These are phyloP conservation scores for Babesia microti DNA, from an alignment of 169 alveolate species.

Conservation along the genomic window DNA sequence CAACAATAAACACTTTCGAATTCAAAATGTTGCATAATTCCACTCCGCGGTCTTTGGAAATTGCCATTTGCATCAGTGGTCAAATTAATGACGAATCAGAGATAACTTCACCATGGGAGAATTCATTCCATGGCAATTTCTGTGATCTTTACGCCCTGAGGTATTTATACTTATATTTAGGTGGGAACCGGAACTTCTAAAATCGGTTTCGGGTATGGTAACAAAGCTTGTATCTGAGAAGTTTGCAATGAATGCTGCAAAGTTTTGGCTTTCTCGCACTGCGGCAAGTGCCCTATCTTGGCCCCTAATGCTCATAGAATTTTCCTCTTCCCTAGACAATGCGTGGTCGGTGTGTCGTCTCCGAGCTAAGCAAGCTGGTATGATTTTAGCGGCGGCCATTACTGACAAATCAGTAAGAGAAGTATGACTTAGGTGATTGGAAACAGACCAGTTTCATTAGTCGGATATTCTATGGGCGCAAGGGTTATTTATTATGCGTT, in stretches of 20 bases:
- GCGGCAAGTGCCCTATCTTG: conserved; percentile 61
- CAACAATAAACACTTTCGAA: conserved; percentile 53
- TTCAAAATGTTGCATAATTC: conserved; percentile 57
- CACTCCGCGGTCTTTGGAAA: conserved; percentile 53
- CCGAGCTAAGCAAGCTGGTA: conserved; percentile 77
- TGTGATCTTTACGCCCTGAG: conserved; percentile 54
- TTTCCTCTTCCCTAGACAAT: conserved; percentile 75
- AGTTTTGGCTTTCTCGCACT: conserved; percentile 56
- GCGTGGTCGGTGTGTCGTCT: conserved; percentile 73
- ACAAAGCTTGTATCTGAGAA: conserved; percentile 49
- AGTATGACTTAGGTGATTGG: conserved; percentile 55
- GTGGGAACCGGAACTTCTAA: conserved; percentile 55
- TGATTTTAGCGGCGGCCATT: conserved; percentile 74
- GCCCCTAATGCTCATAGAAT: conserved; percentile 76
- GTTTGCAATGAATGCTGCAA: conserved; percentile 60
- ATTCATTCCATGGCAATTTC: conserved; percentile 44
- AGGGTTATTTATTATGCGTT: conserved; percentile 73
- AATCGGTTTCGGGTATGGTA: conserved; percentile 46
- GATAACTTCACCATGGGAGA: conserved; percentile 58
- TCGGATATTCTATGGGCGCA: conserved; percentile 84
- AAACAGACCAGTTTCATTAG: conserved; percentile 76
- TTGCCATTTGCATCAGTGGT: conserved; percentile 65
- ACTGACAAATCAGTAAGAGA: conserved; percentile 43
- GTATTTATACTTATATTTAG: conserved; percentile 2
- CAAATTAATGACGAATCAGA: conserved; percentile 51